Evolutionary conservation across 176 grass and related monocot genomes (phyloP), one percentile per base, ranked within the genome.

Genomic region (Elaeis guineensis): DNA sequence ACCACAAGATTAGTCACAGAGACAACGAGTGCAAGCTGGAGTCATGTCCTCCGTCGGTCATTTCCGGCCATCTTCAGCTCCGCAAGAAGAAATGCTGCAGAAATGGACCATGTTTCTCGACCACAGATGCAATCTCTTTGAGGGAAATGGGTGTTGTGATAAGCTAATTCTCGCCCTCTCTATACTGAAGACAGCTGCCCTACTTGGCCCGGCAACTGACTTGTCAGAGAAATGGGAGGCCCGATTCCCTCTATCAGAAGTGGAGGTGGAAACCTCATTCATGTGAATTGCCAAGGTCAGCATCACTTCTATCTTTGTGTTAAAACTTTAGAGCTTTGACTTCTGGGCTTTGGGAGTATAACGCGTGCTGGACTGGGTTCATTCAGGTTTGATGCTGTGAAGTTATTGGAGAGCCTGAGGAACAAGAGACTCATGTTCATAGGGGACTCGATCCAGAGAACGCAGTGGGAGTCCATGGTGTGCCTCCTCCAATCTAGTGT

Each of bases 381-480:
- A 12, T 44, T 44, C 35, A 96, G 91, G 72, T 96, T 96, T 9
- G 61, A 96, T 75, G 78, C 80, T 49, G 78, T 84, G 86, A 64
- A 77, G 71, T 82, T 96, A 65, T 76, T 96, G 19, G 80, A 85
- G 78, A 51, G 77, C 71, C 80, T 96, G 21, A 79, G 80, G 1
- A 69, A 69, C 1, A 96, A 96, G 67, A 68, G 86, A 50, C 44
- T 96, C 21, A 87, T 96, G 86, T 96, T 96, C 76, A 83, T 96
- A 22, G 91, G 91, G 5, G 91, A 96, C 75, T 96, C 91, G 55
- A 82, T 96, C 66, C 85, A 90, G 64, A 82, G 91, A 57, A 96
- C 89, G 71, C 79, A 84, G 57, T 96, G 91, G 91, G 91, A 96
- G 72, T 96, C 91, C 5, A 90, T 96, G 86, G 77, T 96, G 69